Evolutionary conservation across 2,329 filamentous ascomycete species (phyloP), one percentile per base, ranked within the genome.

Genomic region (Fusarium ramigenum): DNA sequence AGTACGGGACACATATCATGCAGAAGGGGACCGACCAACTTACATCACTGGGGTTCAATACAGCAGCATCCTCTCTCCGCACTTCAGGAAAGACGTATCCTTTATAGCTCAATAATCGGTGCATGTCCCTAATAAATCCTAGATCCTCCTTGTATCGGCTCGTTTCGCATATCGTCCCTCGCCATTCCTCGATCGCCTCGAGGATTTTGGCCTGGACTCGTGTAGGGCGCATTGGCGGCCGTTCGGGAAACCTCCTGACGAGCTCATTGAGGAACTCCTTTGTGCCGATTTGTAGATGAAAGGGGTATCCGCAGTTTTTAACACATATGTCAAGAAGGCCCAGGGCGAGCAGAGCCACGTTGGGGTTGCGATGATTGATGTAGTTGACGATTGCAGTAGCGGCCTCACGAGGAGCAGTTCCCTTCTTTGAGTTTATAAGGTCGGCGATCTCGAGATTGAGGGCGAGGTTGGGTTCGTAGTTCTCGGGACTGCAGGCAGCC

Each of bases 231-330:
- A 96, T 88, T 4, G 96, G 95, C 50, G 96, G 96, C 30, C 96
- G 90, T 84, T 99, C 96, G 53, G 96, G 96, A 79, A 99, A 99
- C 75, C 96, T 90, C 75, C 96, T 92, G 70, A 99, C 96, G 68
- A 99, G 91, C 85, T 99, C 96, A 84, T 99, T 99, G 78, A 99
- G 91, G 78, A 99, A 99, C 80, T 99, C 96, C 83, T 99, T 99
- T 76, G 96, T 98, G 83, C 93, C 95, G 81, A 99, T 98, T 84
- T 99, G 96, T 66, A 99, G 91, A 80, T 99, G 96, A 83, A 99
- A 99, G 2, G 96, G 95, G 82, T 99, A 99, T 78, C 96, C 96
- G 88, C 96, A 99, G 85, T 99, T 99, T 87, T 99, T 99, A 83
- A 98, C 96, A 83, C 96, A 98, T 73, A 98, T 98, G 82, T 99